These are phyloP conservation scores for Phytophthora capsici DNA, from an alignment of 352 stramenopile species.

Conservation along the genomic window DNA sequence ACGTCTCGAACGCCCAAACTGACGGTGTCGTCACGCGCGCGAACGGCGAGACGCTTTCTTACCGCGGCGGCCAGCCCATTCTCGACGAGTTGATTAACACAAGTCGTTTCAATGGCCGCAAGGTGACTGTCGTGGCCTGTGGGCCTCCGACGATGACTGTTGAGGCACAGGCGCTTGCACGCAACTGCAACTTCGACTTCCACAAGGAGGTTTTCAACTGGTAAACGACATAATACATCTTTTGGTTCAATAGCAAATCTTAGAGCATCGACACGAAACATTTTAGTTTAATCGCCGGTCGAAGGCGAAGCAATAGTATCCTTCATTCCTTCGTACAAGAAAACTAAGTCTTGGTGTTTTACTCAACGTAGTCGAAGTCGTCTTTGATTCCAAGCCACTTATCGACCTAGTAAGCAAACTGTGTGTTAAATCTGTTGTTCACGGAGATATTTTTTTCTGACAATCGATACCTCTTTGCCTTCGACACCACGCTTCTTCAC, in stretches of 20 bases:
- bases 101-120: conserved; percentile 60
- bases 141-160: conserved; percentile 76
- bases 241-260: conserved; percentile 22
- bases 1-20: conserved; percentile 60
- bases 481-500: conserved; percentile 78
- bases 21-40: conserved; percentile 52
- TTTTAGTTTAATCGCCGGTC: conserved; percentile 27
- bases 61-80: conserved; percentile 57
- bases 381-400: conserved; percentile 89
- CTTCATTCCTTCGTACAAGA: conserved; percentile 17
- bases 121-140: conserved; percentile 77
- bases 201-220: conserved; percentile 88
- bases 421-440: neutral
- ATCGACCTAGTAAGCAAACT: conserved; percentile 53
- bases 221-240: conserved; percentile 40
- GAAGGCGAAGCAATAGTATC: conserved; percentile 29
- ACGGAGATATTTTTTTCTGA: neutral
- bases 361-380: conserved; percentile 89
- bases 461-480: conserved; percentile 51
- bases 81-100: conserved; percentile 78
- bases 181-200: conserved; percentile 75
- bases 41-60: conserved; percentile 66
- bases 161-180: conserved; percentile 70
- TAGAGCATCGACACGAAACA: conserved; percentile 6
- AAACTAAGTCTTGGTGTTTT: neutral